Percentiles rank a stretch among this genome's conserved stretches.
Evolutionary conservation across 1,284 basidiomycete genomes (phyloP).

Genomic region (Naganishia sp.): DNA sequence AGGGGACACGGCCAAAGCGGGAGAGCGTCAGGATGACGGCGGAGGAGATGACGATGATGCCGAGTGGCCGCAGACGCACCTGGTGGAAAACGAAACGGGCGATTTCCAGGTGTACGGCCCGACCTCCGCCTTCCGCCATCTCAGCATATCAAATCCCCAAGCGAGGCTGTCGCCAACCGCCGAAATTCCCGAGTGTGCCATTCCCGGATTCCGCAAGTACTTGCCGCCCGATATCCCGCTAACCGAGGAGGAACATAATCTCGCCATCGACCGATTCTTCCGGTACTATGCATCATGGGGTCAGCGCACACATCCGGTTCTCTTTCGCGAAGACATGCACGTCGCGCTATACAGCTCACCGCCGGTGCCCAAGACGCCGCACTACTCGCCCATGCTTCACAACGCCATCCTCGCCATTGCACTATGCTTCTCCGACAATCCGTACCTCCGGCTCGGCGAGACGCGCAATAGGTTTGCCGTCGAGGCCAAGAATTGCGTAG

Average conservation of each 20-base stretch:
- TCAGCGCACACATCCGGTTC: constrained; percentile 38
- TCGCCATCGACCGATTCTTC: constrained; percentile 39
- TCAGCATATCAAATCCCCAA: constrained; percentile 35
- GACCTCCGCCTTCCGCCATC: constrained; percentile 40
- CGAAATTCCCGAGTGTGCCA: constrained; percentile 9
- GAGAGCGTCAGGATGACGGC: background rate
- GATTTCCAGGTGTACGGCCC: constrained; percentile 41
- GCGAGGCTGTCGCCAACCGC: constrained; percentile 16
- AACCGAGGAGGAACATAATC: constrained; percentile 38
- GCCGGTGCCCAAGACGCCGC: constrained; percentile 57
- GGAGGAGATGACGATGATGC: background rate
- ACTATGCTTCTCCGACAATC: constrained; percentile 63
- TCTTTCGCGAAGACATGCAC: constrained; percentile 38
- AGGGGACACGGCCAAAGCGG: background rate
- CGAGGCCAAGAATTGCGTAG: constrained; percentile 61
- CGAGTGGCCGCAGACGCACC: constrained; percentile 25
- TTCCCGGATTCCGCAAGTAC: constrained; percentile 35
- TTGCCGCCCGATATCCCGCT: constrained; percentile 37
- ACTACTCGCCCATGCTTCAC: constrained; percentile 72
- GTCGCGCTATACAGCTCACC: constrained; percentile 29
- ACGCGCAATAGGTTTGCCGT: constrained; percentile 60
- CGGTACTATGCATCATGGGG: constrained; percentile 40
- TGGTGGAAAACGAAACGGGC: constrained; percentile 39
- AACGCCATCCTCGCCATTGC: constrained; percentile 66
- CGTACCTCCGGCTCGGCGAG: constrained; percentile 56